Evolutionary conservation across 768 basidiomycete genomes (phyloP), one percentile per base, ranked within the genome.

Genomic region (Mycena pura): DNA sequence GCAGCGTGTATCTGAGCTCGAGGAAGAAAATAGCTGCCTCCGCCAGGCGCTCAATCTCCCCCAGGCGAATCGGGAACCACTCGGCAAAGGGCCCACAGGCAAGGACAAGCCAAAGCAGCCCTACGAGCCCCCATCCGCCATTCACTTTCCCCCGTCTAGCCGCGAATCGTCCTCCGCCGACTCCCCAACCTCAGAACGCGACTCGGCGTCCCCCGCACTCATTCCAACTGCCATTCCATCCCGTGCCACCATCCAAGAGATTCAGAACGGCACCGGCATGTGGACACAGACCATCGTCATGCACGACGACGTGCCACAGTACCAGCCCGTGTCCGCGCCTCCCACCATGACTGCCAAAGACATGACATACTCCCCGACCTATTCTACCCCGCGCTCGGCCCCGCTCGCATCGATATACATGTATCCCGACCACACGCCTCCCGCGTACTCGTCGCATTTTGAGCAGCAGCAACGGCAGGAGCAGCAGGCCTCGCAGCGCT

Each of bases 11-110:
- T 74, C 85, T 49, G 91, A 91, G 73, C 84, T 96, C 40, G 93
- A 96, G 77, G 87, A 88, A 62, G 93, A 96, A 78, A 95, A 94
- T 70, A 79, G 78, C 41, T 84, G 81, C 66, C 82, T 95, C 46
- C 86, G 93, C 41, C 84, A 86, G 46, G 84, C 86, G 21, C 81
- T 94, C 57, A 86, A 84, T 67, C 77, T 95, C 24, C 90, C 91
- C 0, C 89, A 90, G 21, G 88, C 91, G 61, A 85, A 82, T 70
- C 82, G 92, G 65, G 84, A 85, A 17, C 76, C 87, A 3, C 81
- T 95, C 48, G 93, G 92, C 43, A 92, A 87, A 76, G 92, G 92
- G 45, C 93, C 92, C 25, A 95, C 92, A 0, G 92, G 92, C 31
- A 92, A 93, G 74, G 92, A 94, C 73, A 93, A 86, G 70, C 88